phyloP scores from a whole-genome alignment of 148 eudicot genomes.

The Euryodendron excelsum region DNA sequence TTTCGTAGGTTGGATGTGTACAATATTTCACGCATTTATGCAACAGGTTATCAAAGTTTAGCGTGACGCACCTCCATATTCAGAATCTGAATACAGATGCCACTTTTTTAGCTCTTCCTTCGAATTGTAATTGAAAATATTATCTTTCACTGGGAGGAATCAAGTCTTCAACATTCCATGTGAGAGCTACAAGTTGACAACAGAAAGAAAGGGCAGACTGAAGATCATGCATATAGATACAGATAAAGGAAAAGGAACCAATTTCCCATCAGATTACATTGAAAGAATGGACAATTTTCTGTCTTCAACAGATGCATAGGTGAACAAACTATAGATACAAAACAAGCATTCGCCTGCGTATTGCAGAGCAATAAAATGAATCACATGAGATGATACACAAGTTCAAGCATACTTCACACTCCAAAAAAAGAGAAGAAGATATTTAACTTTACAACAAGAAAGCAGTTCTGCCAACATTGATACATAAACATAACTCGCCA shows the following conservation, averaged over 20 bases:
- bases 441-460: not conserved
- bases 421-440: not conserved
- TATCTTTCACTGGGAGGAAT: conserved; percentile 80
- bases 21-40: not conserved
- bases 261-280: not conserved
- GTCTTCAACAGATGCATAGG: not conserved
- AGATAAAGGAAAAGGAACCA: not conserved
- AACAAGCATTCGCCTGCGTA: not conserved
- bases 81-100: conserved; percentile 98
- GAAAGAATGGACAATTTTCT: not conserved
- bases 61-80: conserved; percentile 71
- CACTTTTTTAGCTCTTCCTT: conserved; percentile 87
- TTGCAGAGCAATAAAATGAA: not conserved
- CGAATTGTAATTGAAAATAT: conserved; percentile 65
- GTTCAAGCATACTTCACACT: not conserved
- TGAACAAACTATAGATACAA: not conserved
- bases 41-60: conserved; percentile 13
- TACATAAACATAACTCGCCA: not conserved
- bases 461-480: not conserved
- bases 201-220: not conserved
- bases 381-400: not conserved
- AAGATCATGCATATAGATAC: not conserved
- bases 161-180: conserved; percentile 84
- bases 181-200: conserved; percentile 59
- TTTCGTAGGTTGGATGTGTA: not conserved